Evolutionary conservation across 106 monocot genomes (phyloP).

Genomic region (Platanthera guangdongensis): DNA sequence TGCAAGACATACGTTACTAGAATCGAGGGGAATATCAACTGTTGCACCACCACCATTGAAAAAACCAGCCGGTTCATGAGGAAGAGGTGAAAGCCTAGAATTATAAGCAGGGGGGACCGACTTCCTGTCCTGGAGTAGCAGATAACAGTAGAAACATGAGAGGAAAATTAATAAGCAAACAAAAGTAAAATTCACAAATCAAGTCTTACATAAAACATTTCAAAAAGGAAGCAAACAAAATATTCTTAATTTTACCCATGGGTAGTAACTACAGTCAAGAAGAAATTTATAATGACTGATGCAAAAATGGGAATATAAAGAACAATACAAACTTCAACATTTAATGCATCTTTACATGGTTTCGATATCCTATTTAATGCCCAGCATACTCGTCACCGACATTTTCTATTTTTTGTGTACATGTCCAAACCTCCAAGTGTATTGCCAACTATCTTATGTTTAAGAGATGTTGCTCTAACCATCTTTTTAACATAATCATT

Average conservation of each 20-base stretch:
- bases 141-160: background rate
- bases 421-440: background rate
- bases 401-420: background rate
- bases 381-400: no score
- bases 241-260: background rate
- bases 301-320: background rate
- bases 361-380: background rate
- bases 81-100: constrained; percentile 44
- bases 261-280: background rate
- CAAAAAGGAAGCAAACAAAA: background rate
- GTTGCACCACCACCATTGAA: constrained; percentile 32
- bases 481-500: background rate
- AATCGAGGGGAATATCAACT: constrained; percentile 49
- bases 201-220: background rate
- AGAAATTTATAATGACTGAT: background rate
- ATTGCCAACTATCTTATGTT: background rate
- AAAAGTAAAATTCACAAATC: background rate
- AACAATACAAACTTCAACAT: background rate
- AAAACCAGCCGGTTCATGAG: constrained; percentile 47
- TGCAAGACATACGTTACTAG: constrained; percentile 16
- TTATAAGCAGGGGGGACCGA: constrained; percentile 41
- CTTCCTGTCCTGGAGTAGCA: constrained; percentile 17
- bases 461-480: background rate
- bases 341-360: background rate
- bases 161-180: background rate